Percentiles rank a stretch among this genome's conserved stretches.
phyloP scores from a whole-genome alignment of 208 protist genomes.

The Leptomonas pyrrhocoris region DNA sequence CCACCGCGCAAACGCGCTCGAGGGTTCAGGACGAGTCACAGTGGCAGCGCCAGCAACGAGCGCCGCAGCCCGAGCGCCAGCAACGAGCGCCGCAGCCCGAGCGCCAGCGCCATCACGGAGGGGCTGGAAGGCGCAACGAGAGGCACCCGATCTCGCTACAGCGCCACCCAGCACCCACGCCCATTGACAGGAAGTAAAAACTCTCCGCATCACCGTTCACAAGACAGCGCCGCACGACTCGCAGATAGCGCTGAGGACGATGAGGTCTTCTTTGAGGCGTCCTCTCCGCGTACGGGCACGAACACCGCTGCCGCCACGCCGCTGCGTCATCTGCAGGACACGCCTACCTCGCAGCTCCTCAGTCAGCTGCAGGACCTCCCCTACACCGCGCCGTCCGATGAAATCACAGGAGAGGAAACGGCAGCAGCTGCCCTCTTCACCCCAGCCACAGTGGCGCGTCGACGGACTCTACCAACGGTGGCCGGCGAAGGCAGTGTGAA shows the following conservation, averaged over 20 bases:
- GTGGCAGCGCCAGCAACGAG: not conserved
- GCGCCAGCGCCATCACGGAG: constrained; percentile 14
- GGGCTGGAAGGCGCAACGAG: not conserved
- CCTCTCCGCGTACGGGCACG: not conserved
- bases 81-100: constrained; percentile 9
- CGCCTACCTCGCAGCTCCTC: constrained; percentile 34
- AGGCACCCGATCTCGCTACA: not conserved
- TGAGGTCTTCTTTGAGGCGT: constrained; percentile 21
- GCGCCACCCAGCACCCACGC: not conserved
- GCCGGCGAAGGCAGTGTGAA: not conserved
- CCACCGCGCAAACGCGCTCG: constrained; percentile 4
- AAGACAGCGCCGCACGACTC: constrained; percentile 4
- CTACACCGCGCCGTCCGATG: constrained; percentile 11
- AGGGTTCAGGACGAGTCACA: not conserved
- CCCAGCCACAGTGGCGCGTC: constrained; percentile 28
- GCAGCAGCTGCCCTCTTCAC: constrained; percentile 25
- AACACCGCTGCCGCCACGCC: constrained; percentile 6
- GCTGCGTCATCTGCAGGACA: constrained; percentile 15
- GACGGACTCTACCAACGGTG: constrained; percentile 7
- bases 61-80: constrained; percentile 5
- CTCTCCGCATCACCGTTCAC: not conserved
- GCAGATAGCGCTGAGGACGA: not conserved
- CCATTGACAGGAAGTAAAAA: not conserved
- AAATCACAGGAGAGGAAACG: not conserved
- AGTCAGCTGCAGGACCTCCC: constrained; percentile 18